Base-by-base conservation (phyloP, 768 basidiomycete species). In the Phanerodontia chrysosporium region DNA sequence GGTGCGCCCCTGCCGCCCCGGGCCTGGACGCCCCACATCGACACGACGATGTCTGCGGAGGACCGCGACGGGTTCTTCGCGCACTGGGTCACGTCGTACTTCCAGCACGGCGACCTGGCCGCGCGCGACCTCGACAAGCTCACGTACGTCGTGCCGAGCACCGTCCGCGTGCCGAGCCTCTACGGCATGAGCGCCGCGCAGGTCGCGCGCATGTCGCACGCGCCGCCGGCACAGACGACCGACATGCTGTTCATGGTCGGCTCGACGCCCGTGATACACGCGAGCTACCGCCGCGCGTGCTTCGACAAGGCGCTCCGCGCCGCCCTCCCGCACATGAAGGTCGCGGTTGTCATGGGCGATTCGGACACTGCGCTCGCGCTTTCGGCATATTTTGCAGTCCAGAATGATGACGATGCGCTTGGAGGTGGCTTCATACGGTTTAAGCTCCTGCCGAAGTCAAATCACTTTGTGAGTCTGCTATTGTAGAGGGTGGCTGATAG, bases 81-180 rank as follows among this genome's bases (percentile, higher is more conserved):
- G 16, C 69, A 69, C 39, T 74, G 73, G 70, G 46, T 70, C 18
- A 72, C 70, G 0, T 51, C 63, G 1, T 76, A 75, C 60, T 75
- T 71, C 61, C 60, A 73, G 18, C 73, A 76, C 48, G 62, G 64
- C 46, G 68, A 73, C 48, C 53, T 73, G 27, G 51, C 65, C 2
- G 60, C 65, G 14, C 64, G 65, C 1, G 65, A 71, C 58, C 58
- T 62, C 2, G 62, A 68, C 58, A 30, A 57, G 0, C 70, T 75
- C 10, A 58, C 58, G 1, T 69, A 65, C 58, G 64, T 71, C 22
- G 7, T 71, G 13, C 67, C 71, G 0, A 57, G 66, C 3, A 36
- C 60, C 2, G 57, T 46, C 22, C 65, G 55, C 6, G 39, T 62
- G 10, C 72, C 72, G 8, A 68, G 67, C 0, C 61, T 70, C 21